These are phyloP conservation scores for Immersiporthe knoxdaviesiana DNA, from an alignment of 2,329 filamentous ascomycete genomes.

Conservation along the genomic window DNA sequence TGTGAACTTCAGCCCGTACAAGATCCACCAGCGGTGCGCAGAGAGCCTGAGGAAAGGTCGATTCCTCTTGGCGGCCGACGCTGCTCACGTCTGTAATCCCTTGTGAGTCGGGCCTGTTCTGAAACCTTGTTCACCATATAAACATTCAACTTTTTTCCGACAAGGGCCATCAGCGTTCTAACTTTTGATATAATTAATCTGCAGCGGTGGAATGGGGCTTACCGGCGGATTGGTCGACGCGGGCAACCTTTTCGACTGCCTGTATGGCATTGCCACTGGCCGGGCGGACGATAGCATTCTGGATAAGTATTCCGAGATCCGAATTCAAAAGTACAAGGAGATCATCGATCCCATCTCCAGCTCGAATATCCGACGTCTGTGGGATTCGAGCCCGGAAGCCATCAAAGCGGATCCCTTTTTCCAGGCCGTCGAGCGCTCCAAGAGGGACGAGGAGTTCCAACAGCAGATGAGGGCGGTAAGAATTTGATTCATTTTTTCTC, in stretches of 20 bases:
- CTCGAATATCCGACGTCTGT: conserved; percentile 29
- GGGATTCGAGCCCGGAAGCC: conserved; percentile 26
- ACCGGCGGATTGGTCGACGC: conserved; percentile 53
- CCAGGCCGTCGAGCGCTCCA: conserved; percentile 30
- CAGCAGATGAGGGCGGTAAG: conserved; percentile 28
- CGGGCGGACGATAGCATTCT: conserved; percentile 44
- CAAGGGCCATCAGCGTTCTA: neutral
- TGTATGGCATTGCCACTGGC: conserved; percentile 45
- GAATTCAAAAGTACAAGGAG: conserved; percentile 40
- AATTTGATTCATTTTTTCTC: neutral
- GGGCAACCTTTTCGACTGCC: conserved; percentile 50
- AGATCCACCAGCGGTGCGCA: conserved; percentile 54
- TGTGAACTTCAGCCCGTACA: conserved; percentile 52
- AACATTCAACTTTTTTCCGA: neutral
- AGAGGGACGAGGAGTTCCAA: conserved; percentile 25
- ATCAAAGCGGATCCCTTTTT: conserved; percentile 36
- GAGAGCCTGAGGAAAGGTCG: conserved; percentile 51
- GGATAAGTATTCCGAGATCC: conserved; percentile 45
- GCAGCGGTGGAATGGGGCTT: conserved; percentile 46
- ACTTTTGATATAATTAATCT: neutral
- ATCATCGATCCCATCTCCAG: conserved; percentile 30
- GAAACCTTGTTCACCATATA: neutral
- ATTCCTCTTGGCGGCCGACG: conserved; percentile 54
- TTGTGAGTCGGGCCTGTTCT: conserved; percentile 41
- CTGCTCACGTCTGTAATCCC: conserved; percentile 57